Evolutionary conservation across 2,329 filamentous ascomycete species (phyloP), one percentile per base, ranked within the genome.

Genomic region (Claviceps fusiformis): DNA sequence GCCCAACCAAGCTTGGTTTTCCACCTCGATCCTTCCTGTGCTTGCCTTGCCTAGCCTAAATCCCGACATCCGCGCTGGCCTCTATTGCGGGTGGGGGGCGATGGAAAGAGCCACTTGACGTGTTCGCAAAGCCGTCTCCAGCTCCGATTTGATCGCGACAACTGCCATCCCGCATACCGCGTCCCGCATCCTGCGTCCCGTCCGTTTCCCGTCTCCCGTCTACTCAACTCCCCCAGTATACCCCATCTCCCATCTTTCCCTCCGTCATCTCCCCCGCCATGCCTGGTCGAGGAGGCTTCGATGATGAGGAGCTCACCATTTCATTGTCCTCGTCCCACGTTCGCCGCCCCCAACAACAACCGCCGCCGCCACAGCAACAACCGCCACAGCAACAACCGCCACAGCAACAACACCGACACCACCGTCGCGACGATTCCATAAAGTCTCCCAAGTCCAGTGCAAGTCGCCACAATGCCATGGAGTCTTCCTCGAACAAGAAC

Each of bases 241-340:
- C 46, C 57, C 58, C 43, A 8, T 24, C 43, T 44, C 7, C 43
- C 46, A 31, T 17, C 29, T 48, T 5, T 15, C 27, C 24, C 11
- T 48, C 37, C 19, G 0, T 9, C 11, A 51, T 35, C 11, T 41
- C 39, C 47, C 56, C 58, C 61, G 59, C 57, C 64, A 80, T 80
- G 77, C 71, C 75, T 66, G 73, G 75, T 58, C 70, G 74, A 67
- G 75, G 74, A 67, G 75, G 73, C 62, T 87, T 87, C 69, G 86
- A 91, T 67, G 86, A 90, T 69, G 87, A 89, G 74, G 87, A 91
- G 73, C 82, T 91, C 61, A 87, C 86, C 70, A 87, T 91, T 68
- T 86, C 85, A 63, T 75, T 89, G 61, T 82, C 80, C 56, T 80
- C 81, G 41, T 80, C 81, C 53, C 76, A 83, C 63, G 79, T 83